Base-by-base conservation (phyloP, 768 basidiomycete genomes). In the Pisolithus marmoratus region DNA sequence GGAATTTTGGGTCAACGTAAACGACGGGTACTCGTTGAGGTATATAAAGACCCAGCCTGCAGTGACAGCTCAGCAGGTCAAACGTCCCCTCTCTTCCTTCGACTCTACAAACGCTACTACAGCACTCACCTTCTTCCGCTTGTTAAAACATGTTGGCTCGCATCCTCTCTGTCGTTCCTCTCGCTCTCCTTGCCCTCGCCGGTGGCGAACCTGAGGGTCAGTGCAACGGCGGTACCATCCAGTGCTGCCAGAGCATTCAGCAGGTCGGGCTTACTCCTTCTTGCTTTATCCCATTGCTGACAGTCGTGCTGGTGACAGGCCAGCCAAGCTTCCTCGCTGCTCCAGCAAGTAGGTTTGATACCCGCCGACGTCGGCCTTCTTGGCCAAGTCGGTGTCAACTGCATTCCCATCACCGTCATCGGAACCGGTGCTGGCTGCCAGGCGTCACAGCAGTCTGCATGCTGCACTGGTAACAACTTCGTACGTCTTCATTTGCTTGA, bases 371-470 rank as follows among this genome's bases (percentile, higher is more conserved):
- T 11, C 9, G 36, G 48, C 9, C 12, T 53, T 19, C 19, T 42
- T 22, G 53, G 53, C 3, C 40, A 54, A 3, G 37, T 53, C 9
- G 54, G 54, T 20, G 22, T 53, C 43, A 26, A 27, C 38, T 54
- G 54, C 43, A 29, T 14, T 26, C 54, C 54, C 20, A 52, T 54
- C 44, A 22, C 38, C 12, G 51, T 36, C n/a, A 14, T 53, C 20
- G 52, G 52, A 11, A 22, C 26, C 12, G 52, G 36, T 19, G 14
- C 34, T 5, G 54, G 54, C 45, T 36, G 52, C 12, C 37, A 1
- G 20, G 53, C 52, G 6, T 11, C 26, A 9, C 54, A 54, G 37
- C 24, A 54, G 44, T 37, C 52, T 11, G 54, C 53, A n/a, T 54
- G 54, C 38, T 54, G 54, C 37, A 46, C 19, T 12, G 34, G 40